phyloP scores from a whole-genome alignment of 441 rosid genomes.

The Sinapis alba region DNA sequence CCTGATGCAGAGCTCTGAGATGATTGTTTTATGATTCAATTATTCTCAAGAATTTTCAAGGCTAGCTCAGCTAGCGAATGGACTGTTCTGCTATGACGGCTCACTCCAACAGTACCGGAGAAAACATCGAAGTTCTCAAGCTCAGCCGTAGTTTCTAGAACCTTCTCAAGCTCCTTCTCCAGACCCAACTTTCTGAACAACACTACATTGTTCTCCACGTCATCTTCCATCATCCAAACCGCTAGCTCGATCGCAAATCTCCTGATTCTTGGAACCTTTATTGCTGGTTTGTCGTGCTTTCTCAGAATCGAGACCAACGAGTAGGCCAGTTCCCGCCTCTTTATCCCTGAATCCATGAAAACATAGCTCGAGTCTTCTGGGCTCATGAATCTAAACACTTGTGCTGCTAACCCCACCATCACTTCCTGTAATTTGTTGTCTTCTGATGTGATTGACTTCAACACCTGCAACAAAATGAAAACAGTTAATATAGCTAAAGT shows the following conservation, averaged over 20 bases:
- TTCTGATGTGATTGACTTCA: slow-evolving; percentile 58
- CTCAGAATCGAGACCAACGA: slow-evolving; percentile 56
- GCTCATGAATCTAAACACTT: slow-evolving; percentile 68
- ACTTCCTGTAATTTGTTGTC: slow-evolving; percentile 79
- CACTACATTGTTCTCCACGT: slow-evolving; percentile 40
- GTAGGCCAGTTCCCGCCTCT: slow-evolving; percentile 50
- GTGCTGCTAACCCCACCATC: slow-evolving; percentile 85
- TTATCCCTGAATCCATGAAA: slow-evolving; percentile 54
- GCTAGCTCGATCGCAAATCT: slow-evolving; percentile 80
- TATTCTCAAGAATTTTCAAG: slow-evolving; percentile 49
- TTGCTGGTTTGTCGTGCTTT: slow-evolving; percentile 57
- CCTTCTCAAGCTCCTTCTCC: slow-evolving; percentile 65
- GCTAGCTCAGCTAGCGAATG: slow-evolving; percentile 80
- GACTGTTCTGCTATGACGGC: slow-evolving; percentile 68
- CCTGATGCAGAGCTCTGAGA: slow-evolving; percentile 11
- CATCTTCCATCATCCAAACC: slow-evolving; percentile 87
- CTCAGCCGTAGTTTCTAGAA: slow-evolving; percentile 82
- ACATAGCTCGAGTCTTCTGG: slow-evolving; percentile 48
- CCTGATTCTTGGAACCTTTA: slow-evolving; percentile 78
- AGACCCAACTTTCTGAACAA: slow-evolving; percentile 56
- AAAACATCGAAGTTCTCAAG: slow-evolving; percentile 83
- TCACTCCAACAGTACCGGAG: slow-evolving; percentile 80
- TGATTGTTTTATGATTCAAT: slow-evolving; percentile 2
- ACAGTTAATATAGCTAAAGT: background rate
- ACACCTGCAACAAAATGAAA: slow-evolving; percentile 53